These are phyloP conservation scores for Neoascochyta sp. DNA, from an alignment of 2,329 filamentous ascomycete genomes.

Conservation along the genomic window DNA sequence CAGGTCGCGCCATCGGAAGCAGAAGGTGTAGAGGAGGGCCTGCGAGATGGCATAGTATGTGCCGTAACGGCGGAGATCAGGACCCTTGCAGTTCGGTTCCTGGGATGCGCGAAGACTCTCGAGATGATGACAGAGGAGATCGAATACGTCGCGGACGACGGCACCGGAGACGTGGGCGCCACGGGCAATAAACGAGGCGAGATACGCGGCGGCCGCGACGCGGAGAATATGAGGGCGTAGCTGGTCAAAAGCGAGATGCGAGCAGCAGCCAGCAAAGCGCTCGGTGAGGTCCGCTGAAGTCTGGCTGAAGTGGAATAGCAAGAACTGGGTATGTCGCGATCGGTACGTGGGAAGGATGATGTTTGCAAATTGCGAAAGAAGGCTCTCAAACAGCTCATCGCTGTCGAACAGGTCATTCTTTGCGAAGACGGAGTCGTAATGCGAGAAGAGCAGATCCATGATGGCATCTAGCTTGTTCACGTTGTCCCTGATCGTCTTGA, in stretches of 20 bases:
- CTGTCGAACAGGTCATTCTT: constrained; percentile 63
- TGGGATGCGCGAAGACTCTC: constrained; percentile 69
- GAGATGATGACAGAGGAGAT: constrained; percentile 72
- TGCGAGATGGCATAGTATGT: constrained; percentile 87
- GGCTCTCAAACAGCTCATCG: constrained; percentile 69
- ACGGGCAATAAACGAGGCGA: constrained; percentile 89
- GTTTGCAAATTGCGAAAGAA: constrained; percentile 80
- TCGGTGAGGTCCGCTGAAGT: constrained; percentile 73
- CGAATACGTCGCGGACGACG: constrained; percentile 78
- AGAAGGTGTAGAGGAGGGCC: constrained; percentile 90
- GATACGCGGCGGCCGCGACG: constrained; percentile 84
- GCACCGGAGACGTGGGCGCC: constrained; percentile 75
- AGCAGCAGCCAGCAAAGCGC: constrained; percentile 74
- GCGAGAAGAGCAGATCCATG: constrained; percentile 79
- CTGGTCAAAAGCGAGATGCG: constrained; percentile 68
- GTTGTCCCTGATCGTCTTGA: constrained; percentile 72
- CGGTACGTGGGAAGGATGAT: constrained; percentile 88
- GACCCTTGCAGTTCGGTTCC: constrained; percentile 72
- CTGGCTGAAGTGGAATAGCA: constrained; percentile 94
- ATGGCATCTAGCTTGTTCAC: constrained; percentile 89
- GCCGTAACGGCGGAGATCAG: constrained; percentile 78
- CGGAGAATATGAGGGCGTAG: constrained; percentile 62
- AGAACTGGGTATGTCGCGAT: constrained; percentile 89
- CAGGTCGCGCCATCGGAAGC: constrained; percentile 94
- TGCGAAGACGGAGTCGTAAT: constrained; percentile 71